A percentile compares a stretch with the other conserved stretches of the same genome.
These are phyloP conservation scores for Lactarius sanguifluus DNA, from an alignment of 768 basidiomycete genomes.

Conservation along the genomic window DNA sequence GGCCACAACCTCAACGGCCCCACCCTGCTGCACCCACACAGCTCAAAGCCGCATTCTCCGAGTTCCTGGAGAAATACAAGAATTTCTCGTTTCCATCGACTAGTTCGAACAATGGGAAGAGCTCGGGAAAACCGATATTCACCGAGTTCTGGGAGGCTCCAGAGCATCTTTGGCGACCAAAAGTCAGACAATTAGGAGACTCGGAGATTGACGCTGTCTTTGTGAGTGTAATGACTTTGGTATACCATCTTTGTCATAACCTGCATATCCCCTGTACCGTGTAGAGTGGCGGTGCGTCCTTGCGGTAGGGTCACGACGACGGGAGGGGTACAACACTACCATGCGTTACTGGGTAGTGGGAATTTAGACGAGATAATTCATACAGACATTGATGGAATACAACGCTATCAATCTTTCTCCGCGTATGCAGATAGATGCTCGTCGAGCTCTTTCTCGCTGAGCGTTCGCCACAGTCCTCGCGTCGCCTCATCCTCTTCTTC, in stretches of 20 bases:
- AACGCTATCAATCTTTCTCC: conserved; percentile 69
- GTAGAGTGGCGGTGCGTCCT: conserved; percentile 70
- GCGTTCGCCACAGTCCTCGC: conserved; percentile 74
- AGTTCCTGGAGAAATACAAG: conserved; percentile 43
- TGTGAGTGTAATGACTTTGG: conserved; percentile 42
- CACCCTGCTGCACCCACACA: conserved; percentile 72
- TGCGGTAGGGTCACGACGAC: conserved; percentile 33
- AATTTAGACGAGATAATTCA: conserved; percentile 5
- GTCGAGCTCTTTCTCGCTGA: conserved; percentile 77
- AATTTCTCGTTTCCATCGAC: conserved; percentile 2
- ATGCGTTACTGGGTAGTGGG: not conserved
- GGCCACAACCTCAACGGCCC: conserved; percentile 44
- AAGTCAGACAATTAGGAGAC: conserved; percentile 49
- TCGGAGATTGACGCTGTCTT: conserved; percentile 65
- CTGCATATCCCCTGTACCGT: conserved; percentile 7
- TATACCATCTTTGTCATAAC: conserved; percentile 1
- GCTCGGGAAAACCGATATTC: conserved; percentile 31
- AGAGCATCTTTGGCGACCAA: conserved; percentile 53
- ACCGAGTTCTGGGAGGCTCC: conserved; percentile 71
- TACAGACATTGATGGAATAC: not conserved
- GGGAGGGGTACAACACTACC: not conserved
- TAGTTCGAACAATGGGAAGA: not conserved
- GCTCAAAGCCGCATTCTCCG: conserved; percentile 49
- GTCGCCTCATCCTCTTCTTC: conserved; percentile 73
- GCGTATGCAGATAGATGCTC: conserved; percentile 80